Evolutionary conservation across 805 yeast genomes (phyloP), one percentile per base, ranked within the genome.

Genomic region (Pichia cabralensis): DNA sequence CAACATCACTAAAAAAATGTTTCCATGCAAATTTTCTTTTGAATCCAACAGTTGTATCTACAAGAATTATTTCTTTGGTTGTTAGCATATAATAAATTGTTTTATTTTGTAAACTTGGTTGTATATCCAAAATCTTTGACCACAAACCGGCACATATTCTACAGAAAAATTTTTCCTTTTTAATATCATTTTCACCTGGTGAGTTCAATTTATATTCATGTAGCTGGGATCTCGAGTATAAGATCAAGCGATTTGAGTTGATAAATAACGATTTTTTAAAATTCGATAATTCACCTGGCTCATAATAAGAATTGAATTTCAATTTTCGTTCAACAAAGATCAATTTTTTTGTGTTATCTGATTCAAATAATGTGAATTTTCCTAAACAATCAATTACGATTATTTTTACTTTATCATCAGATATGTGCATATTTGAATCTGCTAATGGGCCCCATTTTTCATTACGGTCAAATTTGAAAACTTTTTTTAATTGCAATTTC

Each of bases 21-120:
- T 76, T 79, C 88, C 94, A 81, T 0, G 88, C 69, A 1, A 84
- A 47, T 3, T 71, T 39, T 38, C 80, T 63, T 21, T 56, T 56
- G n/a, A 72, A 48, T 10, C 57, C 55, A 12, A 43, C 35, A 13
- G 50, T 50, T 3, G 45, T 30, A 10, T 60, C 60, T 14, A 78
- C 45, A 65, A 86, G 59, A 0, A 74, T 66, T 7, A 86, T 33
- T 45, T 81, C 88, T 37, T 67, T 71, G 1, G 85, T 67, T 0
- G 94, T 82, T 19, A 85, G 55, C 6, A 81, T 46, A 26, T 80
- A 65, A 4, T 67, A 56, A 39, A 64, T 60, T 4, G 17, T 15
- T 8, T 18, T 13, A 3, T 56, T 44, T 26, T 48, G 48, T 4
- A 32, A 27, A 10, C 39, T 35, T 10, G 61, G 51, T 15, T 38